Conservation (phyloP, 768 basidiomycete species). For the Candolleomyces efflorescens region DNA sequence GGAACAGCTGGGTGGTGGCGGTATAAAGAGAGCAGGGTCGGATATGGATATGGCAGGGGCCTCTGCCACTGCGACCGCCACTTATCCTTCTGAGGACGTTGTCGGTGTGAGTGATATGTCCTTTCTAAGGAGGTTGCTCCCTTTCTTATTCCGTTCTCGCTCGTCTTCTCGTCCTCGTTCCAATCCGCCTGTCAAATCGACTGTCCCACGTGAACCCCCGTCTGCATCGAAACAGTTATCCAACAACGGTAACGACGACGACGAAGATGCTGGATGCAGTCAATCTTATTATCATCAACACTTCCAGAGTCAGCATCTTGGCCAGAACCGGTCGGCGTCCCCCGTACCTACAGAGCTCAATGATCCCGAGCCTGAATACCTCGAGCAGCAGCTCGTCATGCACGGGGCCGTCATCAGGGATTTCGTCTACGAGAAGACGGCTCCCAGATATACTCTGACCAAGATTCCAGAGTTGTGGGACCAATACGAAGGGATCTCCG, state of each 20-base stretch:
- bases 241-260: background rate
- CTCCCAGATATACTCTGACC: background rate
- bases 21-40: too few relatives aligned
- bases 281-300: background rate
- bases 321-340: slow-evolving; percentile 13
- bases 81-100: background rate
- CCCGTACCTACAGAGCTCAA: slow-evolving; percentile 33
- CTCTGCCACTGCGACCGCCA: too few relatives aligned
- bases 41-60: too few relatives aligned
- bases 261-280: background rate
- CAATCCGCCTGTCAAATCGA: too few relatives aligned
- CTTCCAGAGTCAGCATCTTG: background rate
- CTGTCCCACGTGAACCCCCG: too few relatives aligned
- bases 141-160: background rate
- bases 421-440: slow-evolving; percentile 26
- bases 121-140: background rate
- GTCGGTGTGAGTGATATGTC: background rate
- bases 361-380: slow-evolving; percentile 31
- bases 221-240: background rate
- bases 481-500: slow-evolving; percentile 31
- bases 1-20: too few relatives aligned
- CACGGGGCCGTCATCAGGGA: slow-evolving; percentile 38
- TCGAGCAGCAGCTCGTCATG: slow-evolving; percentile 20
- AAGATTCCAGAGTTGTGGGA: slow-evolving; percentile 33
- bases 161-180: background rate